These are phyloP conservation scores for Aspergillus neoniger DNA, from an alignment of 2,329 filamentous ascomycete genomes.

Conservation along the genomic window DNA sequence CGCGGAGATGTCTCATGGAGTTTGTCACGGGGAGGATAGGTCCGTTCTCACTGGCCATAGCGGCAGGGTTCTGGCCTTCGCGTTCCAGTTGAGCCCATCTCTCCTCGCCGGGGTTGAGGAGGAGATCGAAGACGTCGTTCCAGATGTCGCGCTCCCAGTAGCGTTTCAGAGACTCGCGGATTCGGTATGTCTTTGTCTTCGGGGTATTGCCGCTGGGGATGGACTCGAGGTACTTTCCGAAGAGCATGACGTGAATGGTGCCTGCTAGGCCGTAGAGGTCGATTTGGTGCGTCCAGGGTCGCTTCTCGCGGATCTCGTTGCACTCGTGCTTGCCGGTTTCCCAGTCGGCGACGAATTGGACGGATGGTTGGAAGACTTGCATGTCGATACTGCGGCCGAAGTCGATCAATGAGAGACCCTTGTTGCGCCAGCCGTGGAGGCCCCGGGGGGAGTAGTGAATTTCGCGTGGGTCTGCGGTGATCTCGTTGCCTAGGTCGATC, in stretches of 20 bases:
- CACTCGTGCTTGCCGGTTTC: conserved; percentile 85
- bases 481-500: conserved; percentile 30
- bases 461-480: conserved; percentile 29
- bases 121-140: conserved; percentile 76
- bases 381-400: conserved; percentile 95
- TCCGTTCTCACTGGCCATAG: conserved; percentile 2
- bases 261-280: conserved; percentile 94
- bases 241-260: conserved; percentile 83
- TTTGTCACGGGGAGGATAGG: conserved; percentile 70
- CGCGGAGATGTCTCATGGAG: conserved; percentile 68
- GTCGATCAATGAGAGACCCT: conserved; percentile 86
- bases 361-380: conserved; percentile 73
- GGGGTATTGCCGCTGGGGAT: conserved; percentile 32
- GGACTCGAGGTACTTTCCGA: conserved; percentile 93
- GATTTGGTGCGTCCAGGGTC: conserved; percentile 96
- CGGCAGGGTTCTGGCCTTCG: conserved; percentile 5
- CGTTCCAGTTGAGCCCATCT: conserved; percentile 65
- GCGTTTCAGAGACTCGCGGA: conserved; percentile 81
- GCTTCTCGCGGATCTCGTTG: conserved; percentile 88
- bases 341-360: conserved; percentile 95
- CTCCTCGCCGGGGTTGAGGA: conserved; percentile 72
- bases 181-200: conserved; percentile 66
- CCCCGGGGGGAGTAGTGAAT: conserved; percentile 72
- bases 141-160: conserved; percentile 98
- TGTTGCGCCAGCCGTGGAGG: conserved; percentile 72